Conservation (phyloP, 306 rosid species). For the Prosopis cineraria region DNA sequence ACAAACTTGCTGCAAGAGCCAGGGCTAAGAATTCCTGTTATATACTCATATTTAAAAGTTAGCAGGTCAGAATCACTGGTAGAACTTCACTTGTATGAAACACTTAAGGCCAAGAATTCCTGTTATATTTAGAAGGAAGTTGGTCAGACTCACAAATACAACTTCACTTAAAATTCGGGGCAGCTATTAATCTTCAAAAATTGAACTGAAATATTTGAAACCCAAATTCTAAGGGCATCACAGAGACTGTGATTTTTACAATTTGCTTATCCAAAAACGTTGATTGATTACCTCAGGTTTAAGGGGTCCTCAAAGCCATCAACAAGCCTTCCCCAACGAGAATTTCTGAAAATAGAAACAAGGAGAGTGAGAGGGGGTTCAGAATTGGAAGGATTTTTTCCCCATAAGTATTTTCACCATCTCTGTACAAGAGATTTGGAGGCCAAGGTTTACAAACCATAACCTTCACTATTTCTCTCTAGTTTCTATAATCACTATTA, state of each 20-base stretch:
- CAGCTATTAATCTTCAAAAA: constrained; percentile 30
- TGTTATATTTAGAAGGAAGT: neutral
- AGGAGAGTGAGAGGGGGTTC: neutral
- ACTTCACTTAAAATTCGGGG: neutral
- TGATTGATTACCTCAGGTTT: neutral
- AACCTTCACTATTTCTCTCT: neutral
- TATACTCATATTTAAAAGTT: too few species aligned
- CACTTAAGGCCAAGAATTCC: too few species aligned
- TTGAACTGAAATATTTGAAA: neutral
- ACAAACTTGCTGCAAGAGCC: too few species aligned
- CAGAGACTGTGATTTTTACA: too few species aligned
- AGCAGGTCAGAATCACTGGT: too few species aligned
- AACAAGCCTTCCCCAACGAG: neutral
- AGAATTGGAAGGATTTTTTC: neutral
- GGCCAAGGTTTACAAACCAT: neutral
- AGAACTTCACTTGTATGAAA: too few species aligned
- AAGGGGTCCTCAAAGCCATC: neutral
- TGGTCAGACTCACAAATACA: neutral
- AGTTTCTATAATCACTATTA: neutral
- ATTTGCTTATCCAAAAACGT: neutral
- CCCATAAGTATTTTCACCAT: neutral
- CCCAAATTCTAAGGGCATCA: neutral
- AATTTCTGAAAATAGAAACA: neutral
- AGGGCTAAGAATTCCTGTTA: too few species aligned
- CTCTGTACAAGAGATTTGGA: neutral